Percentiles rank a stretch among this genome's conserved stretches.
These are phyloP conservation scores for Thalassia testudinum DNA, from an alignment of 116 monocot genomes.

Conservation along the genomic window DNA sequence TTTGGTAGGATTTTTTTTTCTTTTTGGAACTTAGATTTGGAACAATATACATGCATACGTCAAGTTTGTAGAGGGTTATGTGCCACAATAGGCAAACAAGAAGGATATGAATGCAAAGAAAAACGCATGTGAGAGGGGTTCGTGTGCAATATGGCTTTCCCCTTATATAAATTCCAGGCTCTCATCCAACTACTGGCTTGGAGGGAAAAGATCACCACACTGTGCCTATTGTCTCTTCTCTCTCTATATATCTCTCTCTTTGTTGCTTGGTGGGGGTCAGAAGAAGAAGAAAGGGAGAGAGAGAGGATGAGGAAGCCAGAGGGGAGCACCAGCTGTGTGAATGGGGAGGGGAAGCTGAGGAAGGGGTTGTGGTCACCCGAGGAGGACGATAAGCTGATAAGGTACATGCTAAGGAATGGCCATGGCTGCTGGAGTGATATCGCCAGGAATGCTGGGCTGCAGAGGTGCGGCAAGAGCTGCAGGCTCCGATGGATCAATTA, in stretches of 20 bases:
- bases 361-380: constrained; percentile 92
- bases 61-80: no score
- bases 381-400: constrained; percentile 83
- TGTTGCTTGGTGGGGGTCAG: neutral
- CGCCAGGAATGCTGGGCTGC: constrained; percentile 71
- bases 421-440: constrained; percentile 88
- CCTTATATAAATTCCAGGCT: constrained; percentile 11
- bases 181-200: neutral
- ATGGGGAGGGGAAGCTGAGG: constrained; percentile 26
- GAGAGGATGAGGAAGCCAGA: constrained; percentile 59
- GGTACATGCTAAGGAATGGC: constrained; percentile 62
- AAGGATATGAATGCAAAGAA: no score
- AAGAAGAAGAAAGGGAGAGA: constrained; percentile 20
- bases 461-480: constrained; percentile 88
- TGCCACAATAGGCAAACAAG: no score
- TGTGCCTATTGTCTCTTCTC: neutral
- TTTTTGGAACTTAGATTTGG: no score
- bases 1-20: no score
- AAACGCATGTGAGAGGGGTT: no score
- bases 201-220: no score
- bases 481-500: constrained; percentile 94
- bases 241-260: constrained; percentile 6
- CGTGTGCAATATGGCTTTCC: neutral
- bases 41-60: no score
- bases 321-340: constrained; percentile 1